phyloP scores from a whole-genome alignment of 305 asterid species.

The Fraxinus xanthoxyloides region DNA sequence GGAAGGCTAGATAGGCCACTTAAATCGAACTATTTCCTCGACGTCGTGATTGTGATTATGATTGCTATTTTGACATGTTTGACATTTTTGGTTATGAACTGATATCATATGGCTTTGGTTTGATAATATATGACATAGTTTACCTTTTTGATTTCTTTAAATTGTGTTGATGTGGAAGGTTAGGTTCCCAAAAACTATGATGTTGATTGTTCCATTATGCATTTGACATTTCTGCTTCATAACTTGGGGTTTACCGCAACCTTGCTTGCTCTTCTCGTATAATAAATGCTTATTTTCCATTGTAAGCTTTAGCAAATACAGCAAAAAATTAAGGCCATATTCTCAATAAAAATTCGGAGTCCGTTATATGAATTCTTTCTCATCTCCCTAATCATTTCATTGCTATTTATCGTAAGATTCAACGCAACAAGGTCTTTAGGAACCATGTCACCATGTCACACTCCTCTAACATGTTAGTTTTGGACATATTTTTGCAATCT shows the following conservation, averaged over 20 bases:
- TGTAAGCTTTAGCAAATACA: background rate
- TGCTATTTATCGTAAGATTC: background rate
- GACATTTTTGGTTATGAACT: conserved; percentile 72
- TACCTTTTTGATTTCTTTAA: background rate
- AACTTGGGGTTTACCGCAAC: background rate
- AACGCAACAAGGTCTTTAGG: background rate
- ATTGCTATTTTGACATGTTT: conserved; percentile 75
- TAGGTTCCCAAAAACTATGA: background rate
- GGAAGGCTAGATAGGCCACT: conserved; percentile 97
- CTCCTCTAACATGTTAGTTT: background rate
- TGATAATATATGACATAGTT: background rate
- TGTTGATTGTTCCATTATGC: background rate
- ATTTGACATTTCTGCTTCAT: background rate
- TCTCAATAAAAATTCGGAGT: background rate
- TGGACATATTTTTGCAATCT: background rate
- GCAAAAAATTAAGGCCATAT: background rate
- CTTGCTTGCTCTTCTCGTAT: background rate
- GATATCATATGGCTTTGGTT: conserved; percentile 27
- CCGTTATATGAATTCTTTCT: background rate
- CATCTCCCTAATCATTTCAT: background rate
- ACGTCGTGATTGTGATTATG: conserved; percentile 52
- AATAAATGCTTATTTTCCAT: background rate
- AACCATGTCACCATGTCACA: background rate
- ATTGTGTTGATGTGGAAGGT: background rate
- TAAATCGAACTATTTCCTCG: conserved; percentile 74